Conservation (phyloP, 106 monocot species). For the Chionographis japonica region DNA sequence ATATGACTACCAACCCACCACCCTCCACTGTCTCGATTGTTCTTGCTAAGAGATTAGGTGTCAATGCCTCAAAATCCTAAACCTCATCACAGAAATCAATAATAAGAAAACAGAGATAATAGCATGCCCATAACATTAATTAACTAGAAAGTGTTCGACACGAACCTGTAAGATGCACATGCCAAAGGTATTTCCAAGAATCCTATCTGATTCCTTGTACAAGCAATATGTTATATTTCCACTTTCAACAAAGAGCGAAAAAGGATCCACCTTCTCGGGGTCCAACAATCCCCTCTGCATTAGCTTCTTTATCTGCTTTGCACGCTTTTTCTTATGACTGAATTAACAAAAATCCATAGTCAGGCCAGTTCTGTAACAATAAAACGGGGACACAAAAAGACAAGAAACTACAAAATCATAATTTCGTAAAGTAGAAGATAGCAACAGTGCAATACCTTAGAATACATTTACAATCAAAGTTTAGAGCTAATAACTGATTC, state of each 20-base stretch:
- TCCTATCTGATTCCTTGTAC: constrained; percentile 85
- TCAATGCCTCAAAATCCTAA: constrained; percentile 98
- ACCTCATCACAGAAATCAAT: not conserved
- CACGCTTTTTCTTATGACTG: constrained; percentile 91
- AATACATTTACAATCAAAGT: too few species aligned
- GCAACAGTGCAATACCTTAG: too few species aligned
- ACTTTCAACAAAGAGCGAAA: constrained; percentile 80
- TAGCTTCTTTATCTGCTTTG: constrained; percentile 79
- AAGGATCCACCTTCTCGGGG: constrained; percentile 75
- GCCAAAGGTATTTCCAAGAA: constrained; percentile 96
- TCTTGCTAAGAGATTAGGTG: constrained; percentile 94
- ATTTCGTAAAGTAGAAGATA: not conserved
- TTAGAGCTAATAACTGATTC: too few species aligned
- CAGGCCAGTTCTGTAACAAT: not conserved
- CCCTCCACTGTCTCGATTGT: constrained; percentile 99
- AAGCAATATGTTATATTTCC: constrained; percentile 78
- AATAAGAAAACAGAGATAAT: not conserved
- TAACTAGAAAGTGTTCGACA: not conserved
- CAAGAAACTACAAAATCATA: not conserved
- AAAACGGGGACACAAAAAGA: not conserved
- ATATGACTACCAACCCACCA: constrained; percentile 84
- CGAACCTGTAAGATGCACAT: constrained; percentile 98
- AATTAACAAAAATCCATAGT: constrained; percentile 5
- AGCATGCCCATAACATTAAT: not conserved
- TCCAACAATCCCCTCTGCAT: constrained; percentile 70